Percentiles rank a stretch among this genome's conserved stretches.
These are phyloP conservation scores for Erysiphe pulchra DNA, from an alignment of 2,329 filamentous ascomycete species.

Conservation along the genomic window DNA sequence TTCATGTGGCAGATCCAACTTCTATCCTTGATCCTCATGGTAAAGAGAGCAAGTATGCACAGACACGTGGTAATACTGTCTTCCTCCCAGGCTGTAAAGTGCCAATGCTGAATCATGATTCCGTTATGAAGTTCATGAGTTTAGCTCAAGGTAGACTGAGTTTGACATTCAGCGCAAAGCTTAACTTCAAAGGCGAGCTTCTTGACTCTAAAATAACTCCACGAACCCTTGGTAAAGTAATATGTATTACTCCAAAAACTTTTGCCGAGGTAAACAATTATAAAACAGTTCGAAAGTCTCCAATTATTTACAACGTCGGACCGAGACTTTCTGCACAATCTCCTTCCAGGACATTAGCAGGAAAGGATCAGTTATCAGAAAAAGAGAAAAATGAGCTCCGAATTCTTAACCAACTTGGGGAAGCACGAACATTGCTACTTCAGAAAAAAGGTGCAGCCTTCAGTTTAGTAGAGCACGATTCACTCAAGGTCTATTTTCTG, in stretches of 20 bases:
- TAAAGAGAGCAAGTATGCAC: conserved; percentile 31
- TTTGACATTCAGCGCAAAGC: conserved; percentile 34
- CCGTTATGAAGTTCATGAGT: conserved; percentile 26
- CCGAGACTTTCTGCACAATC: conserved; percentile 1
- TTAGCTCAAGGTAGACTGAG: conserved; percentile 24
- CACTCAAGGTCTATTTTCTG: conserved; percentile 3
- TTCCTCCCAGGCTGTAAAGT: conserved; percentile 32
- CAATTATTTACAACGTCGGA: conserved; percentile 3
- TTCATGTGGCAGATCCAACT: conserved; percentile 57
- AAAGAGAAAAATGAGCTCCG: conserved; percentile 21
- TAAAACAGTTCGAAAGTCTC: not conserved
- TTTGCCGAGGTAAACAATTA: conserved; percentile 16
- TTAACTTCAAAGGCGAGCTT: conserved; percentile 26
- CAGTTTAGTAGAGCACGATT: not conserved
- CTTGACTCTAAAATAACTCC: conserved; percentile 28
- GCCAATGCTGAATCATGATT: conserved; percentile 28
- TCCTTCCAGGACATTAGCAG: conserved; percentile 19
- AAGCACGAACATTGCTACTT: conserved; percentile 11
- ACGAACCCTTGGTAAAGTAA: conserved; percentile 25
- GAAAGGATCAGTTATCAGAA: conserved; percentile 16
- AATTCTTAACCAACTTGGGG: conserved; percentile 22
- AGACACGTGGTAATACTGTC: conserved; percentile 30
- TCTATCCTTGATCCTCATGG: conserved; percentile 37
- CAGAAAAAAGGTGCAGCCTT: conserved; percentile 3
- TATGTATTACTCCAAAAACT: conserved; percentile 28